Evolutionary conservation across 768 basidiomycete species (phyloP), one percentile per base, ranked within the genome.

Genomic region (Piloderma croceum): DNA sequence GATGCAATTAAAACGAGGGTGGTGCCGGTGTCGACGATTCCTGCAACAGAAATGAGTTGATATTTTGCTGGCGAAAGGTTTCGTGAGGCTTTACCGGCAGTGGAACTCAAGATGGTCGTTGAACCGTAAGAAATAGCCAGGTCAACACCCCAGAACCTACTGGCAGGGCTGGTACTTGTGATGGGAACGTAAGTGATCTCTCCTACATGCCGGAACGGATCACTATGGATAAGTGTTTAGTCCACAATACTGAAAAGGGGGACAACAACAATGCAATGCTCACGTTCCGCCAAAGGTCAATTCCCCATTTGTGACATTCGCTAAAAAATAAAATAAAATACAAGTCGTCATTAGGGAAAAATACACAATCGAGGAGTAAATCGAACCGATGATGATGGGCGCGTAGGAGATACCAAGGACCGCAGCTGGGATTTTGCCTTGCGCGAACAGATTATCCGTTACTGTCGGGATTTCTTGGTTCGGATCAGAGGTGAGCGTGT

Each of bases 401-500:
- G 47, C 46, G 25, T 57, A 63, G 7, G 43, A 57, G 32, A 63
- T 47, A 7, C 57, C 54, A 32, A 64, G 44, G 10, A 45, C 25
- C 12, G 50, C 44, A 3, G 24, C 20, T 6, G 40, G 5, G 40
- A 65, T 63, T 1, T 51, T 42, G 6, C 54, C 54, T 18, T 53
- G 48, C 2, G 42, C 13, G 45, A 31, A 60, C 5, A 60, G 57
- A 45, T 57, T 65, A 53, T 64, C 60, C 5, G 53, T 60, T 34
- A 66, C 59, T 15, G 60, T 59, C 6, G 58, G 55, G 15, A 61
- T 33, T n/a, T 56, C 52, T 2, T 51, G 32, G 10, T 57, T 61
- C 22, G 31, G 29, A 38, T 59, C 56, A 3, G 58, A 57, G 25
- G 24, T 15, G 27, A 76, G 69, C n/a, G 71, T 74, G 53, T 68